Evolutionary conservation across 1,284 basidiomycete genomes (phyloP).

Genomic region (Peniophora sp.): DNA sequence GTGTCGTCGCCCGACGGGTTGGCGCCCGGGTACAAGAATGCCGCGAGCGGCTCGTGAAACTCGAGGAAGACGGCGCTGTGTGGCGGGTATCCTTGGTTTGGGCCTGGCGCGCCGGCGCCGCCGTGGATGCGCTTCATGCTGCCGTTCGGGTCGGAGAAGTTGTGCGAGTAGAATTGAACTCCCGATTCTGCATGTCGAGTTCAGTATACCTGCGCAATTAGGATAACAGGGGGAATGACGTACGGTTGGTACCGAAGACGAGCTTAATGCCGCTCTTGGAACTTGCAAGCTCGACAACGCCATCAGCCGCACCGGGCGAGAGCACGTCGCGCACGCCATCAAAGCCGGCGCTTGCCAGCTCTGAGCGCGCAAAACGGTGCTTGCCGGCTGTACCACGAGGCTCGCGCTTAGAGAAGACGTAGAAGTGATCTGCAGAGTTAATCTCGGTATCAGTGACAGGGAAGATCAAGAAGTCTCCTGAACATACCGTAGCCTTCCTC

Average conservation of each 20-base stretch:
- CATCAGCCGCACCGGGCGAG: slow-evolving; percentile 26
- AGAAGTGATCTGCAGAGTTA: slow-evolving; percentile 49
- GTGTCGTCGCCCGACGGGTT: slow-evolving; percentile 21
- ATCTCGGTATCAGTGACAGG: not conserved
- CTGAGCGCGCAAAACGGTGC: slow-evolving; percentile 22
- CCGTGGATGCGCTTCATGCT: slow-evolving; percentile 69
- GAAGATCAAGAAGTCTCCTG: not conserved
- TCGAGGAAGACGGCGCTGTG: slow-evolving; percentile 65
- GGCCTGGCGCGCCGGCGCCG: slow-evolving; percentile 48
- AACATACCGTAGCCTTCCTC: slow-evolving; percentile 22
- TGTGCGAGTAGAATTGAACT: slow-evolving; percentile 67
- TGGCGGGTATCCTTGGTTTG: slow-evolving; percentile 54
- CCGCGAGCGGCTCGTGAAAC: slow-evolving; percentile 45
- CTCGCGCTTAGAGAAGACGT: slow-evolving; percentile 37
- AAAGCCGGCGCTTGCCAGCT: slow-evolving; percentile 22
- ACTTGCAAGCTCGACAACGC: slow-evolving; percentile 47
- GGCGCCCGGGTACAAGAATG: slow-evolving; percentile 8
- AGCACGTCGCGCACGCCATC: slow-evolving; percentile 46
- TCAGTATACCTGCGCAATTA: not conserved
- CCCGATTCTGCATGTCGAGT: slow-evolving; percentile 47
- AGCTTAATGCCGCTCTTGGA: slow-evolving; percentile 52
- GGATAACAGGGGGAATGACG: slow-evolving; percentile 17
- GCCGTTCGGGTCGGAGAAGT: slow-evolving; percentile 37
- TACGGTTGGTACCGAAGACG: slow-evolving; percentile 63
- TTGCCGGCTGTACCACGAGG: slow-evolving; percentile 32